These are phyloP conservation scores for Austroboletus novae-zelandiae DNA, from an alignment of 1,284 basidiomycete genomes.

Conservation along the genomic window DNA sequence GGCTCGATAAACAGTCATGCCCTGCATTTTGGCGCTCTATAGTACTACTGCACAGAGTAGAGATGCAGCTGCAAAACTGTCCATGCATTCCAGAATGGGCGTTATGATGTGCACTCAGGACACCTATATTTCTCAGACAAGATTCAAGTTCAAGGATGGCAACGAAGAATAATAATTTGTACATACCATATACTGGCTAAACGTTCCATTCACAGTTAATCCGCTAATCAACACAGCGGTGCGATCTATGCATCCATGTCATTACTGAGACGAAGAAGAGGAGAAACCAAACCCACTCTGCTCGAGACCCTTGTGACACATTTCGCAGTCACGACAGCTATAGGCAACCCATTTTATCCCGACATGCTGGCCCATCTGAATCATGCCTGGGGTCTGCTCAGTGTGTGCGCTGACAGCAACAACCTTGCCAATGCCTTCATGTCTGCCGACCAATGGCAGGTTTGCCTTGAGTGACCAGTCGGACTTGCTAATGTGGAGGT, in stretches of 20 bases:
- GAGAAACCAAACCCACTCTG: conserved; percentile 45
- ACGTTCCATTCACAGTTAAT: conserved; percentile 80
- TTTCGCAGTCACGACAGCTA: conserved; percentile 70
- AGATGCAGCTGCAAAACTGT: conserved; percentile 72
- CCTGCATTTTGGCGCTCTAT: conserved; percentile 35
- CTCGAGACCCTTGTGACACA: conserved; percentile 71
- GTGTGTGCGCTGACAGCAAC: conserved; percentile 78
- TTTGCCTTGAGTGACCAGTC: conserved; percentile 74
- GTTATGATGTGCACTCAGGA: conserved; percentile 72
- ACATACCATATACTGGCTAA: conserved; percentile 74
- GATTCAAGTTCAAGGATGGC: not conserved
- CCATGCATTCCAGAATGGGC: conserved; percentile 67
- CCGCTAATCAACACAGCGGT: conserved; percentile 61
- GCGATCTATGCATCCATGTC: conserved; percentile 44
- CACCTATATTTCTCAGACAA: conserved; percentile 35
- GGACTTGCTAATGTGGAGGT: conserved; percentile 68
- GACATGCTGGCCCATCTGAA: conserved; percentile 77
- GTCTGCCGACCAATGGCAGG: conserved; percentile 77
- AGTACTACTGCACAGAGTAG: conserved; percentile 71
- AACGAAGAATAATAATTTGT: no score
- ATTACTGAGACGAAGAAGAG: not conserved
- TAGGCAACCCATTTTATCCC: conserved; percentile 87
- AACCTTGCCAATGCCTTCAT: conserved; percentile 77
- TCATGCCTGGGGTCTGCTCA: conserved; percentile 44
- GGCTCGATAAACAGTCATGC: conserved; percentile 81